Evolutionary conservation across 1,139 yeast genomes (phyloP).

Genomic region (Nematodospora anomalae): DNA sequence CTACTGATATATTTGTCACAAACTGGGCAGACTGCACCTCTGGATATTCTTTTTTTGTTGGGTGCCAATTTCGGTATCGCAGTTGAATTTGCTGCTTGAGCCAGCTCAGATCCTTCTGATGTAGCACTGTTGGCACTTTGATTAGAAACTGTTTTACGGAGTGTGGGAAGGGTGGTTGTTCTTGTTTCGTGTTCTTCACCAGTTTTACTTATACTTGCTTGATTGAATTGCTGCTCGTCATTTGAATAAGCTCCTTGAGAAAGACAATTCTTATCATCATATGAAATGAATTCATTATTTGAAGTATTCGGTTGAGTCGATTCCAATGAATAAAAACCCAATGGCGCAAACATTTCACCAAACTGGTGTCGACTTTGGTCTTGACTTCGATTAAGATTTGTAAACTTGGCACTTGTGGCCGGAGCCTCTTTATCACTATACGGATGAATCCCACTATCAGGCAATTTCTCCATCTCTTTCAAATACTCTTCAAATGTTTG

Average conservation of each 20-base stretch:
- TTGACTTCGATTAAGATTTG: not conserved
- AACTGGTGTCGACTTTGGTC: not conserved
- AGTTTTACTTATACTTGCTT: not conserved
- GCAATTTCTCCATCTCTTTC: constrained; percentile 6
- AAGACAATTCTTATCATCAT: constrained; percentile 2
- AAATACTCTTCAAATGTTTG: constrained; percentile 17
- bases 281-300: constrained; percentile 7
- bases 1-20: constrained; percentile 46
- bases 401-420: constrained; percentile 2
- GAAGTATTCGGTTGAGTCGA: constrained; percentile 2
- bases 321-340: constrained; percentile 5
- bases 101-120: constrained; percentile 13
- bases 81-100: constrained; percentile 3
- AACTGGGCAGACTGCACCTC: constrained; percentile 42
- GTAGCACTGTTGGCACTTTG: constrained; percentile 24
- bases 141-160: constrained; percentile 19
- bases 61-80: constrained; percentile 4
- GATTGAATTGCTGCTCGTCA: not conserved
- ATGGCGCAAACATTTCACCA: constrained; percentile 8
- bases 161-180: not conserved
- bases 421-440: not conserved
- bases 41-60: constrained; percentile 30
- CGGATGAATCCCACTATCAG: constrained; percentile 1
- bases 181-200: constrained; percentile 8
- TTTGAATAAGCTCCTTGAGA: not conserved